These are phyloP conservation scores for Murraya koenigii DNA, from an alignment of 345 rosid genomes.

Conservation along the genomic window DNA sequence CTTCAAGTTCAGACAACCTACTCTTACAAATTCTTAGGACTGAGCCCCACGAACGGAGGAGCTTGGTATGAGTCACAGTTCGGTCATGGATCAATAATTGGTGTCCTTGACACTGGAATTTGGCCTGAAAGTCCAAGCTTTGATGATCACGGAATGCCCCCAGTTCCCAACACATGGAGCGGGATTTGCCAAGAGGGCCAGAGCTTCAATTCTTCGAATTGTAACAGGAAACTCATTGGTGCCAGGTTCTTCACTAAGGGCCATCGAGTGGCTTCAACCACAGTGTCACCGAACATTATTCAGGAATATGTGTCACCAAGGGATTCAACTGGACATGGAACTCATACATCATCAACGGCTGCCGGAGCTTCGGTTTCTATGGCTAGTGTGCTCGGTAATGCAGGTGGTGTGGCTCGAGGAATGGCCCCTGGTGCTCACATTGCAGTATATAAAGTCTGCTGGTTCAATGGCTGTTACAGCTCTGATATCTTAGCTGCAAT, in stretches of 20 bases:
- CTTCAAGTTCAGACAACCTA: conserved; percentile 78
- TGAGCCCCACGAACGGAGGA: conserved; percentile 34
- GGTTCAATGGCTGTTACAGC: conserved; percentile 84
- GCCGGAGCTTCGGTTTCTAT: conserved; percentile 67
- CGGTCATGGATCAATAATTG: conserved; percentile 66
- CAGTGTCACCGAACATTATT: conserved; percentile 35
- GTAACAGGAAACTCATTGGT: conserved; percentile 81
- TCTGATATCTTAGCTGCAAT: conserved; percentile 89
- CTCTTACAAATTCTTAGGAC: conserved; percentile 85
- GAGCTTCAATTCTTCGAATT: conserved; percentile 47
- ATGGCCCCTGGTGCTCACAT: conserved; percentile 86
- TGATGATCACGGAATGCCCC: conserved; percentile 66
- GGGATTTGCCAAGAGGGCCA: conserved; percentile 84
- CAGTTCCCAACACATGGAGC: conserved; percentile 64
- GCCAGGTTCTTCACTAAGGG: conserved; percentile 86
- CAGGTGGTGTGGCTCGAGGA: conserved; percentile 79
- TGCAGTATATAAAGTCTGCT: conserved; percentile 87
- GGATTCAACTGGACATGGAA: conserved; percentile 86
- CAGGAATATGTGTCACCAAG: conserved; percentile 69
- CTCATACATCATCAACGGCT: conserved; percentile 86
- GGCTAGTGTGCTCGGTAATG: conserved; percentile 73
- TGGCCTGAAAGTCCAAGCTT: conserved; percentile 97
- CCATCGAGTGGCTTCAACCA: conserved; percentile 51
- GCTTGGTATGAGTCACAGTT: conserved; percentile 62
- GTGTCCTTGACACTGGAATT: conserved; percentile 81